Percentiles rank a stretch among this genome's conserved stretches.
Evolutionary conservation across 108 stramenopile species (phyloP).

Genomic region (Seminavis robusta): DNA sequence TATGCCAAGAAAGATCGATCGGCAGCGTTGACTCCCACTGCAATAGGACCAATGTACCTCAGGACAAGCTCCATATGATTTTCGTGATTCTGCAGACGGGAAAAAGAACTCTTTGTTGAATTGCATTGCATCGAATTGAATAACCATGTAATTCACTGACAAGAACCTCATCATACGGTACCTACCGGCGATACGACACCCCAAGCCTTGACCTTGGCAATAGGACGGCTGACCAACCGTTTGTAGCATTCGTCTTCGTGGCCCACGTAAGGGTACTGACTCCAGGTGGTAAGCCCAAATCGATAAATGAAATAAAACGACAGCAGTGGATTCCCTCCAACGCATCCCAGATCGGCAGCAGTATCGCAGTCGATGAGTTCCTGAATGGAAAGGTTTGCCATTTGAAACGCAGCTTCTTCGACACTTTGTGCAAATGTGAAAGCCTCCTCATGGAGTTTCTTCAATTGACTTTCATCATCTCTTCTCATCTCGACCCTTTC

Average conservation of each 20-base stretch:
- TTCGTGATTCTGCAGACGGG: slow-evolving; percentile 58
- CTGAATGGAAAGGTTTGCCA: slow-evolving; percentile 73
- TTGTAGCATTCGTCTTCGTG: slow-evolving; percentile 27
- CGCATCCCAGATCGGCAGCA: slow-evolving; percentile 82
- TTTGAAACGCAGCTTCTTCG: slow-evolving; percentile 39
- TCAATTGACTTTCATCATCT: background rate
- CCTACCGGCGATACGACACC: slow-evolving; percentile 59
- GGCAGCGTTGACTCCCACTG: slow-evolving; percentile 69
- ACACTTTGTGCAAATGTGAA: slow-evolving; percentile 31
- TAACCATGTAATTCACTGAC: no score
- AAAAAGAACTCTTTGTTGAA: no score
- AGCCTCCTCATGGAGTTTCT: slow-evolving; percentile 1
- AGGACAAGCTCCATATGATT: slow-evolving; percentile 64
- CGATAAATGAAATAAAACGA: slow-evolving; percentile 84
- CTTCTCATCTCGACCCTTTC: background rate
- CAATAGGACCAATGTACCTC: slow-evolving; percentile 71
- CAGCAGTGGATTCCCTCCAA: slow-evolving; percentile 87
- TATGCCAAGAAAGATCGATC: slow-evolving; percentile 63
- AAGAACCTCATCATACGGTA: no score
- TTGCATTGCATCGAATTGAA: no score
- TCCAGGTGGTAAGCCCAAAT: slow-evolving; percentile 52
- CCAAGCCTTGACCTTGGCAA: slow-evolving; percentile 72
- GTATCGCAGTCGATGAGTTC: slow-evolving; percentile 91
- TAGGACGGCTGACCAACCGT: slow-evolving; percentile 28
- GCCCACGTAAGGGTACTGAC: slow-evolving; percentile 58